Base-by-base conservation (phyloP, 768 basidiomycete species). In the Clavaria fumosa region DNA sequence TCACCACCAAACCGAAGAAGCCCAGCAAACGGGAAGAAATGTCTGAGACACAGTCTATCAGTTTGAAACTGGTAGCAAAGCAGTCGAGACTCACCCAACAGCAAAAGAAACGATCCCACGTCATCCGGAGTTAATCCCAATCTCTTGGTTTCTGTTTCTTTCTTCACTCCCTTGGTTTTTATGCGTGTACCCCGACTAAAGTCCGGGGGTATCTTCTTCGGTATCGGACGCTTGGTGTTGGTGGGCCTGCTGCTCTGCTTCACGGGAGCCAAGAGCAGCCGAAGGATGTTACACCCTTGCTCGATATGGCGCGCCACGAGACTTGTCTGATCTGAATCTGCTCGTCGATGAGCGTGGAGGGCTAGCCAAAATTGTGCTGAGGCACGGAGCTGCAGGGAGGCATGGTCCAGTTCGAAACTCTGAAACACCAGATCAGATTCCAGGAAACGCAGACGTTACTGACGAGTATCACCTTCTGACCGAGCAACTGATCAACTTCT, bases 341-440 rank as follows among this genome's bases (percentile, higher is more conserved):
- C 57, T 4, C 57, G 60, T 10, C 72, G 68, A 53, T 89, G 83
- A 14, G 72, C 66, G 47, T 82, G 75, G 14, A 90, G 57, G 0
- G 77, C 73, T 31, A 72, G 57, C 75, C 78, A 81, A 18, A 90
- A 61, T 47, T 80, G 71, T 0, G 66, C 60, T 1, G 64, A 55
- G 1, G 70, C 64, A 20, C 58, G 63, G 50, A 47, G 35, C 9
- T 42, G 42, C 3, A 51, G 49, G 14, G 69, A 50, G 0, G 40
- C 70, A 69, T 23, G 53, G 48, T 0, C 54, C 59, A 5, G 63
- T 43, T 23, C n/a, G n/a, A n/a, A n/a, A n/a, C n/a, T n/a, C n/a
- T n/a, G n/a, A n/a, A n/a, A n/a, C n/a, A n/a, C n/a, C n/a, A n/a
- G n/a, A n/a, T n/a, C n/a, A n/a, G n/a, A n/a, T n/a, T n/a, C n/a